Percentiles rank a stretch among this genome's conserved stretches.
Evolutionary conservation across 2,329 filamentous ascomycete species (phyloP).

Genomic region (Calonectria montana): DNA sequence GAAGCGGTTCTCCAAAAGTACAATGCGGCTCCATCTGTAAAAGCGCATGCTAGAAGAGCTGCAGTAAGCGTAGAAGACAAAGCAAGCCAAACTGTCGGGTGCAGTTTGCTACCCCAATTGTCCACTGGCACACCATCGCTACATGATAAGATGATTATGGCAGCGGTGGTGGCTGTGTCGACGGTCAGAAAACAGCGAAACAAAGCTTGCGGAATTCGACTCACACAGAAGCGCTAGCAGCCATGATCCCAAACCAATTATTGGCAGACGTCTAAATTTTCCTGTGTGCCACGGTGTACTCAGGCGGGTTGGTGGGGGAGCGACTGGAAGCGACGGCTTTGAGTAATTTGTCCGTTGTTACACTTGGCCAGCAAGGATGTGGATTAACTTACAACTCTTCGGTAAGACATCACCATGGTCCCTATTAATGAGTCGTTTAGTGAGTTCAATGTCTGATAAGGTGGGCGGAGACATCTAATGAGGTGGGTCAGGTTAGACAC

Average conservation of each 20-base stretch:
- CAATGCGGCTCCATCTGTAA: neutral
- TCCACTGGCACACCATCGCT: neutral
- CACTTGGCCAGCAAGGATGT: neutral
- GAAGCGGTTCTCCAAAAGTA: neutral
- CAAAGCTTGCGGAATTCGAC: neutral
- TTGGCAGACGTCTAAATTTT: neutral
- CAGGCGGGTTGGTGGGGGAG: neutral
- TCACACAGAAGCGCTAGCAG: neutral
- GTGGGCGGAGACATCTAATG: neutral
- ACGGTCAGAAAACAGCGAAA: neutral
- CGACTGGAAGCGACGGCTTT: rapidly evolving
- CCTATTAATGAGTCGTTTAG: neutral
- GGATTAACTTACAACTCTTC: neutral
- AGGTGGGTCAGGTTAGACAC: neutral
- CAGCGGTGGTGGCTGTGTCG: neutral
- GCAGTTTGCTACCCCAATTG: neutral
- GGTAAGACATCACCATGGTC: neutral
- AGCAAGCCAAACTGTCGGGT: neutral
- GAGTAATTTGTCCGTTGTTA: neutral
- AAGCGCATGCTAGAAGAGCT: neutral
- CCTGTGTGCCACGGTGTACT: neutral
- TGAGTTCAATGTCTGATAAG: neutral
- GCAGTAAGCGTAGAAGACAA: neutral
- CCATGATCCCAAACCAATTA: neutral
- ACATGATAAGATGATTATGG: neutral